Conservation (phyloP, 1,139 yeast genomes). For the Zygoascus sp. region DNA sequence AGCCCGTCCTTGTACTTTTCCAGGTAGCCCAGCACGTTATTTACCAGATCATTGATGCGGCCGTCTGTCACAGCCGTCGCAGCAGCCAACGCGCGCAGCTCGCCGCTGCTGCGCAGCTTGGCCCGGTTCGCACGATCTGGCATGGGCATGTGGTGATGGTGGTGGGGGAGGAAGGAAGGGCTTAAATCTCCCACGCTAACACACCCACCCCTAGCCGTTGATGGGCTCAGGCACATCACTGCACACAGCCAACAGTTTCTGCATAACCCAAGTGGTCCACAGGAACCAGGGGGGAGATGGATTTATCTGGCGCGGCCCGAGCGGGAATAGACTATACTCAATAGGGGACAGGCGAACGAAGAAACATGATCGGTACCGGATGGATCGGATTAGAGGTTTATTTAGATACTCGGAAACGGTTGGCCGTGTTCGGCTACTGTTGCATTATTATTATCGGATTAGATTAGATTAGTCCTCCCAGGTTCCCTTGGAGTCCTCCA, state of each 20-base stretch:
- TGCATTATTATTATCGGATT: neutral
- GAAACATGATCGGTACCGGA: too few species aligned
- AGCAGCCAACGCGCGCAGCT: slow-evolving; percentile 23
- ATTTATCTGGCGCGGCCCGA: too few species aligned
- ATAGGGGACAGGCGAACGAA: too few species aligned
- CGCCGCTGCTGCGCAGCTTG: slow-evolving; percentile 17
- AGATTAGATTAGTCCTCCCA: slow-evolving; percentile 5
- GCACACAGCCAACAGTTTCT: too few species aligned
- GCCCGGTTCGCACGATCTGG: slow-evolving; percentile 9
- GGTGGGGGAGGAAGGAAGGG: neutral
- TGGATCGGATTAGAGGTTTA: too few species aligned
- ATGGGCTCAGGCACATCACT: too few species aligned
- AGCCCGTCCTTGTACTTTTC: slow-evolving; percentile 24
- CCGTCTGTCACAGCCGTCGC: slow-evolving; percentile 21
- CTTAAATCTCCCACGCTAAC: neutral
- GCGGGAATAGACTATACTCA: too few species aligned
- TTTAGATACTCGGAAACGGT: too few species aligned
- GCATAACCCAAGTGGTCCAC: too few species aligned
- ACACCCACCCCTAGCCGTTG: too few species aligned
- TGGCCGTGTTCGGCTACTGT: too few species aligned
- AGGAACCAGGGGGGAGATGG: too few species aligned
- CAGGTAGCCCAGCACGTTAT: slow-evolving; percentile 26
- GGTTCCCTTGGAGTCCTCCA: slow-evolving; percentile 46
- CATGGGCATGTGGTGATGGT: slow-evolving; percentile 7
- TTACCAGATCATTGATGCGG: slow-evolving; percentile 24